Base-by-base conservation (phyloP, 192 early-diverging fungal genomes). In the Pilobolus umbonatus region DNA sequence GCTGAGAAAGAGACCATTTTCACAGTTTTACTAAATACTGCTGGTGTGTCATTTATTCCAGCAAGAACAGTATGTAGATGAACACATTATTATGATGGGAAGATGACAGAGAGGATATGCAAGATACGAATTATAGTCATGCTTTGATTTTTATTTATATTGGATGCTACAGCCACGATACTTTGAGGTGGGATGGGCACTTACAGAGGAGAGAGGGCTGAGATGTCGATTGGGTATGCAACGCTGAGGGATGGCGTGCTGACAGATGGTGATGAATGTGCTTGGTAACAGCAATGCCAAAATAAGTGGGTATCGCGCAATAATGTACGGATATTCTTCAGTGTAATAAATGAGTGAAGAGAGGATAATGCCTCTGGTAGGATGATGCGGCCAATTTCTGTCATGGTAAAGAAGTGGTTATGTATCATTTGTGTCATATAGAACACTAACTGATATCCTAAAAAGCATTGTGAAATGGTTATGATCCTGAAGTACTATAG, bases 381-480 rank as follows among this genome's bases (percentile, higher is more conserved):
- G 21, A 32, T 55, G 51, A 63, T 50, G 49, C 61, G 52, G 52
- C 52, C 45, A 64, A 56, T 63, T 55, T 56, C 53, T 48, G 61
- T 63, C 61, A 53, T 56, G 30, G 53, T 55, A 55, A 63, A 55
- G 61, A 63, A 55, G 35, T 11, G 24, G 35, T 15, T 36, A 56
- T 63, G 53, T 38, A 63, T 63, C 53, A 39, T 56, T 56, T 64
- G 61, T 55, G 53, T 64, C 53, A 64, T 64, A 48, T 64, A 64
- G 56, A 55, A 57, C 19, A 56, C 53, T 32, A 56, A 29, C 22
- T 55, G 53, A 22, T 0, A 64, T n/a, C 61, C 34, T 64, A 64
- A 22, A 64, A 28, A 34, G 28, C 34, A 57, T 26, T 26, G 52
- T 24, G 34, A 54, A 36, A 24, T 38, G 52, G 52, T 54, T 32